Conservation (phyloP, 2,329 filamentous ascomycete species). For the Ceratocystis smalleyi region DNA sequence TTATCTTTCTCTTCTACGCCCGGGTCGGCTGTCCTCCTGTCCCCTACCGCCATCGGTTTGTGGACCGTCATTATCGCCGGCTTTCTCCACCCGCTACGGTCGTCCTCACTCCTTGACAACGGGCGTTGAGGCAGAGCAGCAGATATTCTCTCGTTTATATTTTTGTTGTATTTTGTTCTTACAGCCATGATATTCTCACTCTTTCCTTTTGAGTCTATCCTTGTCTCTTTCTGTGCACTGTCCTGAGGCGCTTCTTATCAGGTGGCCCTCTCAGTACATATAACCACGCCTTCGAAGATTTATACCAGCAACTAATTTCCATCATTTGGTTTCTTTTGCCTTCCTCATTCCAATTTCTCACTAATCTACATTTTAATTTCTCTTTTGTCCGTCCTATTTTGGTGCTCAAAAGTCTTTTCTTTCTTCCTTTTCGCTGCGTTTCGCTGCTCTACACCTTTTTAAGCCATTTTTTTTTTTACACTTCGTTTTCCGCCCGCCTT, state of each 20-base stretch:
- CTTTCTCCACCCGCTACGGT: neutral
- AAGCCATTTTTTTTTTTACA: neutral
- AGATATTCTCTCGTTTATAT: constrained; percentile 17
- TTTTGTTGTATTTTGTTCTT: neutral
- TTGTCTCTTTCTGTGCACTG: neutral
- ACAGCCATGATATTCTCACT: neutral
- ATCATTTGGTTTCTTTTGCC: neutral
- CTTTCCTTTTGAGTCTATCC: constrained; percentile 1
- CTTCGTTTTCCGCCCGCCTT: constrained; percentile 7
- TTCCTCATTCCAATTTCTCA: neutral
- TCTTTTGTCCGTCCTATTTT: neutral
- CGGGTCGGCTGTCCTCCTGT: neutral
- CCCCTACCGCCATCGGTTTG: neutral
- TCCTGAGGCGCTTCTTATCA: neutral
- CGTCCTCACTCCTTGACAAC: constrained; percentile 6
- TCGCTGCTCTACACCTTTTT: neutral
- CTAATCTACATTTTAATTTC: neutral
- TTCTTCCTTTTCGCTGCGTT: neutral
- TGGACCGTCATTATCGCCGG: neutral
- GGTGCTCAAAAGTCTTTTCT: neutral
- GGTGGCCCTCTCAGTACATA: constrained; percentile 3
- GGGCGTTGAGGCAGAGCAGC: constrained; percentile 1
- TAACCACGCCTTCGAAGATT: neutral
- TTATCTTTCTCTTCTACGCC: no score
- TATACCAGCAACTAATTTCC: neutral